Evolutionary conservation across 306 rosid genomes (phyloP).

Genomic region (Senna tora): DNA sequence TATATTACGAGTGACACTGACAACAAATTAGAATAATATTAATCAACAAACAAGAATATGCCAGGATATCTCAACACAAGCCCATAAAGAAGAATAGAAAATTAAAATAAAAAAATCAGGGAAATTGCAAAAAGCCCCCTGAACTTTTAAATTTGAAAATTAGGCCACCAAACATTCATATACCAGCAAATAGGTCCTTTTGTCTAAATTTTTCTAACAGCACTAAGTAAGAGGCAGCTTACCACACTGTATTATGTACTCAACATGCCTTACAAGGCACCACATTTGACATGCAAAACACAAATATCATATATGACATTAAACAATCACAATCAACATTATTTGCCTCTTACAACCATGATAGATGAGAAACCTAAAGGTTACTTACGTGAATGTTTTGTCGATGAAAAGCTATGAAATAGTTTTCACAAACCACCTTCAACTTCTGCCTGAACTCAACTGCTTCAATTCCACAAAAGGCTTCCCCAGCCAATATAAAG

Average conservation of each 20-base stretch:
- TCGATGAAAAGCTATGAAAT: conserved; percentile 87
- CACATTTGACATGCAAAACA: not conserved
- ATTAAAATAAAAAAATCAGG: not conserved
- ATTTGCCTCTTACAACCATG: conserved; percentile 31
- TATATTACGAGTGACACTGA: conserved; percentile 30
- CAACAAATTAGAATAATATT: conserved; percentile 21
- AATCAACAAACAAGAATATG: conserved; percentile 20
- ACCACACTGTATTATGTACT: conserved; percentile 28
- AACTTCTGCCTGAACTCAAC: conserved; percentile 93
- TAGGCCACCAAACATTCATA: too few relatives aligned
- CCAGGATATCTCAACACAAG: conserved; percentile 14
- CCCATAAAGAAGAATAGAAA: conserved; percentile 14
- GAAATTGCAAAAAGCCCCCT: too few relatives aligned
- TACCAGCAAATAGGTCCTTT: too few relatives aligned
- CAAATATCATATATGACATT: not conserved
- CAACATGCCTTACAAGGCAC: conserved; percentile 29
- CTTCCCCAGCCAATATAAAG: conserved; percentile 96
- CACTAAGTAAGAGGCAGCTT: not conserved
- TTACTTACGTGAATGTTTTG: conserved; percentile 88
- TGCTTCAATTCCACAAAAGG: conserved; percentile 97
- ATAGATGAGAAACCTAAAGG: conserved; percentile 39
- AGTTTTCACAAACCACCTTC: conserved; percentile 92
- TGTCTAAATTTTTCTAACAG: too few relatives aligned
- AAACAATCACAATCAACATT: conserved; percentile 31
- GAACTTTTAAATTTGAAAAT: too few relatives aligned